phyloP scores from a whole-genome alignment of 2,329 filamentous ascomycete species.

The Fusarium circinatum region DNA sequence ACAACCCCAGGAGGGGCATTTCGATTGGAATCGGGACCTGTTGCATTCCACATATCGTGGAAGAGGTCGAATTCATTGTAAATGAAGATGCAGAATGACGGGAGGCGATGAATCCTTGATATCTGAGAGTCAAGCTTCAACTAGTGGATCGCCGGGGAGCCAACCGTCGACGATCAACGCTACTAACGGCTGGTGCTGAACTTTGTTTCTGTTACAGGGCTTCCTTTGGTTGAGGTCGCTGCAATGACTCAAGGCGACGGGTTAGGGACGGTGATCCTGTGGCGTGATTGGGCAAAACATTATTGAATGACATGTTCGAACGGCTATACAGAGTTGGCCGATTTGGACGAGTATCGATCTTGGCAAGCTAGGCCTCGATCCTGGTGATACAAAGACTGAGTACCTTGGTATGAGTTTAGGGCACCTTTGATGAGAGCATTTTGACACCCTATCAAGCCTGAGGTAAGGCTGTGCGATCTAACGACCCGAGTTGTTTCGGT shows the following conservation, averaged over 20 bases:
- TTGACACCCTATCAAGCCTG: no score
- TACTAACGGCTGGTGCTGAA: slow-evolving; percentile 17
- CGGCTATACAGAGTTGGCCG: neutral
- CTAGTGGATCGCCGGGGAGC: neutral
- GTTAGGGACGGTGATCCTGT: slow-evolving; percentile 2
- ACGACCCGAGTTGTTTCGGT: neutral
- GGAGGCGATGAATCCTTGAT: neutral
- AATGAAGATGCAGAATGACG: neutral
- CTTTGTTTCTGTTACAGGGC: neutral
- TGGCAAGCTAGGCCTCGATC: neutral
- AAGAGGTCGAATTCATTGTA: neutral
- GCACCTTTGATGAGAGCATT: no score
- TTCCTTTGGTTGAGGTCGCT: neutral
- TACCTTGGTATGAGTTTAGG: fast-evolving
- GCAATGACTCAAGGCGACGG: slow-evolving; percentile 11
- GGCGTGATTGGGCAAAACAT: neutral
- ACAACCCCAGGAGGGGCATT: slow-evolving; percentile 33
- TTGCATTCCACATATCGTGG: slow-evolving; percentile 39
- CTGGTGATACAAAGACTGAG: no score
- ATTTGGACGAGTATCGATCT: slow-evolving; percentile 42
- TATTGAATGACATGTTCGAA: neutral
- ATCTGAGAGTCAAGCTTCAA: neutral
- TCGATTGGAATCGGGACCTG: slow-evolving; percentile 40
- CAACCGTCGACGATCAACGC: slow-evolving; percentile 11
- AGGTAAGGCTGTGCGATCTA: neutral